Evolutionary conservation across 2,329 filamentous ascomycete genomes (phyloP).

Genomic region (Diaporthe sp.): DNA sequence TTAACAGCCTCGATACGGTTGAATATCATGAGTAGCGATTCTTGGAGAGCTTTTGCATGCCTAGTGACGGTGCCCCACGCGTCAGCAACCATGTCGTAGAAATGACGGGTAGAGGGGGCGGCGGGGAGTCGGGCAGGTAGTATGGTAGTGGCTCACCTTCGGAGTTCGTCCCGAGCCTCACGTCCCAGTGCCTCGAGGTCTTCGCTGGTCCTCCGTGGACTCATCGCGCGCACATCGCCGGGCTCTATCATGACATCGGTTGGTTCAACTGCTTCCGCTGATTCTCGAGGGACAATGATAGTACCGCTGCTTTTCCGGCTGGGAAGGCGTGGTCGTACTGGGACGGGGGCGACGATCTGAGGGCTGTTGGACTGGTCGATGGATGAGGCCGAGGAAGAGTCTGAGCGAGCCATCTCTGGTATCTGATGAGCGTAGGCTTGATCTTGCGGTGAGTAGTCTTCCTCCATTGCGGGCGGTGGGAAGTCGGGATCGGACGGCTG

Average conservation of each 20-base stretch:
- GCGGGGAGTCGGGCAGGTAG: not conserved
- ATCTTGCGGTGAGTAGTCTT: conserved; percentile 25
- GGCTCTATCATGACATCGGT: conserved; percentile 82
- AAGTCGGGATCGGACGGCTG: not conserved
- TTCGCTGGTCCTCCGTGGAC: conserved; percentile 87
- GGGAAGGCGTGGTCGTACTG: conserved; percentile 73
- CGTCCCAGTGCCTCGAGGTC: conserved; percentile 89
- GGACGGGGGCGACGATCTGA: conserved; percentile 61
- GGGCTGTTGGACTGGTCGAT: conserved; percentile 46
- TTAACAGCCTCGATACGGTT: conserved; percentile 95
- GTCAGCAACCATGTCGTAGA: conserved; percentile 28
- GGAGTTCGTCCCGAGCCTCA: conserved; percentile 77
- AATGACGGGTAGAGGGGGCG: not conserved
- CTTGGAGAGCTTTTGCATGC: conserved; percentile 89
- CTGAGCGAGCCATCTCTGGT: conserved; percentile 43
- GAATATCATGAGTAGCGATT: conserved; percentile 88
- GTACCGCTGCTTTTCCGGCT: conserved; percentile 84
- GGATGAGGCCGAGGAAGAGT: conserved; percentile 47
- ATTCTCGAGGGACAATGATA: conserved; percentile 82
- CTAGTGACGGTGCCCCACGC: conserved; percentile 55
- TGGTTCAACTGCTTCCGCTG: conserved; percentile 75
- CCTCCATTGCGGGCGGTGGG: conserved; percentile 27
- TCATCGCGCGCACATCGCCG: conserved; percentile 94
- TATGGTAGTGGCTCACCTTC: conserved; percentile 56
- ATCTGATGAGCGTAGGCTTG: conserved; percentile 28